Percentiles rank a stretch among this genome's conserved stretches.
phyloP scores from a whole-genome alignment of 2,329 filamentous ascomycete species.

The Colletotrichum euphorbiae region DNA sequence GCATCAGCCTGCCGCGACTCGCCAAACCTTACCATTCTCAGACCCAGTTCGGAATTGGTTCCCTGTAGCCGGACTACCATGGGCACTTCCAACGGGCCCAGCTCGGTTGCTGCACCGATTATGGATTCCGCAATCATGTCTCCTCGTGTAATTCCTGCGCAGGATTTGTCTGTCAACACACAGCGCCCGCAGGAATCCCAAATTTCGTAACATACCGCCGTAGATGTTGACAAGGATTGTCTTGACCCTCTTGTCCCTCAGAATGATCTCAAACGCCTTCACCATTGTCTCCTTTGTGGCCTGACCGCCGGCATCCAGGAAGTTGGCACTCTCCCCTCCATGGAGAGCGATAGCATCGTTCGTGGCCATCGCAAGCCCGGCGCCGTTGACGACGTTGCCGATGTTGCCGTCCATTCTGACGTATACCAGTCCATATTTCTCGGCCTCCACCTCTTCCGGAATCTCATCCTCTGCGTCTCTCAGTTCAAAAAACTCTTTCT shows the following conservation, averaged over 20 bases:
- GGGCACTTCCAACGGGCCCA: conserved; percentile 53
- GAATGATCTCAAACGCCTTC: conserved; percentile 78
- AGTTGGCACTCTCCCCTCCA: conserved; percentile 80
- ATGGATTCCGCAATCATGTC: conserved; percentile 65
- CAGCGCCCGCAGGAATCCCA: background rate
- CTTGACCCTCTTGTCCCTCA: conserved; percentile 77
- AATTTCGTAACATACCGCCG: conserved; percentile 46
- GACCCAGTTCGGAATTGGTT: conserved; percentile 56
- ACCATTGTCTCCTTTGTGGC: conserved; percentile 86
- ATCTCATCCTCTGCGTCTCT: conserved; percentile 51
- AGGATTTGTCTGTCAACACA: background rate
- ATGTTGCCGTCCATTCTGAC: conserved; percentile 73
- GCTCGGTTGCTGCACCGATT: conserved; percentile 53
- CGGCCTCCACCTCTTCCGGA: conserved; percentile 52
- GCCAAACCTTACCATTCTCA: conserved; percentile 52
- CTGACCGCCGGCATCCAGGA: conserved; percentile 90
- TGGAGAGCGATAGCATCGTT: conserved; percentile 79
- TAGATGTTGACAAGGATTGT: conserved; percentile 73
- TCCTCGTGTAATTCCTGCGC: conserved; percentile 58
- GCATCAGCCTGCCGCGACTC: background rate
- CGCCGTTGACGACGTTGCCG: conserved; percentile 89
- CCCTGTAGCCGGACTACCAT: conserved; percentile 61
- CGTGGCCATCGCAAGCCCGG: conserved; percentile 91
- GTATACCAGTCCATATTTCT: conserved; percentile 80
- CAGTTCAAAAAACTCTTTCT: conserved; percentile 52